These are phyloP conservation scores for Metarhizium guizhouense DNA, from an alignment of 2,329 filamentous ascomycete species.

Conservation along the genomic window DNA sequence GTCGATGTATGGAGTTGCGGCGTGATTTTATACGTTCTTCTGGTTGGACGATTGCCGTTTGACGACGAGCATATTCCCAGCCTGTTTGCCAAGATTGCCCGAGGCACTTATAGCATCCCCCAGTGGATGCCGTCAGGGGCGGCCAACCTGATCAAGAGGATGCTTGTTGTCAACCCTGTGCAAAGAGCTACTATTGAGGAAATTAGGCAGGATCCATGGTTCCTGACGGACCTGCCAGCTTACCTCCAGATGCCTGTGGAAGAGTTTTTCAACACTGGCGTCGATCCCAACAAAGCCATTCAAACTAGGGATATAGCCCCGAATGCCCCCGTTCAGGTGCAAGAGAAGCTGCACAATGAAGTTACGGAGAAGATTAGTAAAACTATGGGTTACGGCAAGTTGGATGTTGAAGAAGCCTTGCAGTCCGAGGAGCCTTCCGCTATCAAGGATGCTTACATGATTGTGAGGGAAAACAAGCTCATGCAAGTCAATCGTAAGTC, in stretches of 20 bases:
- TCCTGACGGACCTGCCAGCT: conserved; percentile 72
- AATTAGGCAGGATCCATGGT: conserved; percentile 91
- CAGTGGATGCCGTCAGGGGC: conserved; percentile 85
- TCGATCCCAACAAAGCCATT: conserved; percentile 87
- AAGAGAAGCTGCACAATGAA: conserved; percentile 83
- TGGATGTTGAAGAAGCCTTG: conserved; percentile 90
- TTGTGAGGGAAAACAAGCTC: conserved; percentile 93
- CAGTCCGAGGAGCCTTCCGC: conserved; percentile 89
- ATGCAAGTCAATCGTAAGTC: conserved; percentile 89
- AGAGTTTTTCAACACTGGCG: conserved; percentile 89
- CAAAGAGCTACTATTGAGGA: conserved; percentile 90
- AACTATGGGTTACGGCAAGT: conserved; percentile 94
- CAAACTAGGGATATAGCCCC: conserved; percentile 74
- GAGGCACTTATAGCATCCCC: conserved; percentile 86
- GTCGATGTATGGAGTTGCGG: conserved; percentile 98
- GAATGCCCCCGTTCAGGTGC: conserved; percentile 65
- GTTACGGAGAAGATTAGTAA: conserved; percentile 94
- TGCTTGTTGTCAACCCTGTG: conserved; percentile 92
- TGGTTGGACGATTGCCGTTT: conserved; percentile 80
- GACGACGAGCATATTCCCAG: conserved; percentile 98
- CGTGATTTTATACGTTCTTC: conserved; percentile 77
- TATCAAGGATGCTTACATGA: conserved; percentile 98
- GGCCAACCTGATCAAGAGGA: conserved; percentile 73
- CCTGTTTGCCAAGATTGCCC: conserved; percentile 94
- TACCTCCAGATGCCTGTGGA: conserved; percentile 84